Base-by-base conservation (phyloP, 768 basidiomycete species). In the Postia placenta region DNA sequence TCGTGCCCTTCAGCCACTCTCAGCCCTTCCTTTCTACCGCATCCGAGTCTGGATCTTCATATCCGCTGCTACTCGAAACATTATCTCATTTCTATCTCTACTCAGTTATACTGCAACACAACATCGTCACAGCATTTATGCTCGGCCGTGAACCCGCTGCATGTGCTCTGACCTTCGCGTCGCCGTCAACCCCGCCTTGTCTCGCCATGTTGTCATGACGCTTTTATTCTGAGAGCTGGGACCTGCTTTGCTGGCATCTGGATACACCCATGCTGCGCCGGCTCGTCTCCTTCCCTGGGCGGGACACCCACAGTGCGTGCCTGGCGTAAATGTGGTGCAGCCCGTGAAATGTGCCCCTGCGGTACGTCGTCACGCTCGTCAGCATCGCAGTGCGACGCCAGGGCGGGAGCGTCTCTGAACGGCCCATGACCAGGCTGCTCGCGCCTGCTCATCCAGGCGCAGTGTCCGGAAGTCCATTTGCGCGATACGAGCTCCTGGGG, bases 1-100 rank as follows among this genome's bases (percentile, higher is more conserved):
- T 52, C 54, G 30, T 50, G 51, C 30, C 30, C n/a, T 49, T 46
- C 39, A 41, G 14, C 39, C 30, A 24, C 45, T 44, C 27, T 42
- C 39, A 44, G 47, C 11, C 9, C 7, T 39, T 33, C 15, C 30
- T 33, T 33, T 33, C 30, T 15, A 33, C 30, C 15, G 9, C 15
- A 7, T 33, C 30, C 7, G 30, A 33, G 30, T 15, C 30, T 33
- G 30, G 30, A 33, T 33, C 15, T 7, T 15, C 30, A 7, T 33
- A 15, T 15, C 15, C 30, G 30, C 9, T 15, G 7, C 30, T 33
- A 33, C 15, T 33, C 7, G 30, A 33, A 33, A 15, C 30, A n/a
- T n/a, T n/a, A n/a, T n/a, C n/a, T n/a, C n/a, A n/a, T n/a, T n/a
- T n/a, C n/a, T n/a, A n/a, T n/a, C n/a, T n/a, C n/a, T n/a, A n/a